Conservation (phyloP, 352 stramenopile species). For the Pythium volutum region DNA sequence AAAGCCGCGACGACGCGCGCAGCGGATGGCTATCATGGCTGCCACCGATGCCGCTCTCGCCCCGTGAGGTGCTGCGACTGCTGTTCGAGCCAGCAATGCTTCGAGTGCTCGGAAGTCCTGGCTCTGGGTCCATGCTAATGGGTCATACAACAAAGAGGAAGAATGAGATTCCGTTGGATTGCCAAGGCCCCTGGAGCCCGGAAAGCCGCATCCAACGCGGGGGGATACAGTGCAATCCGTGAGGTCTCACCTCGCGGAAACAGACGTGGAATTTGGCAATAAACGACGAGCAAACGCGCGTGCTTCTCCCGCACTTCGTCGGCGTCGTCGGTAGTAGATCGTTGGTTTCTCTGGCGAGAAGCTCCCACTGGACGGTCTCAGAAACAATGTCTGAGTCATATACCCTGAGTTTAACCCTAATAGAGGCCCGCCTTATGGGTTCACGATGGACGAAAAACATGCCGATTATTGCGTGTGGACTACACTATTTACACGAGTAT, state of each 20-base stretch:
- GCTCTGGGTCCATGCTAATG: constrained; percentile 5
- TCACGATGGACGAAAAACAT: neutral
- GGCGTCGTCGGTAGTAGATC: no score
- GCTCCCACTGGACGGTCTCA: neutral
- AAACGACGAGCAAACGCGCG: neutral
- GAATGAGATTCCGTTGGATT: no score
- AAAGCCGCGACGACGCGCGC: constrained; percentile 2
- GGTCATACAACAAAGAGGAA: no score
- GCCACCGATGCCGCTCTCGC: neutral
- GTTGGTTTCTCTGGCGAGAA: constrained; percentile 1
- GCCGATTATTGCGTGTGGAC: neutral
- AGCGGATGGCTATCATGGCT: neutral
- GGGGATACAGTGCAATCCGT: no score
- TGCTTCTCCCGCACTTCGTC: neutral
- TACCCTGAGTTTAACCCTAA: constrained; percentile 10
- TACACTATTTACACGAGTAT: constrained; percentile 15
- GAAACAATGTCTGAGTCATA: neutral
- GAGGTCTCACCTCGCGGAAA: no score
- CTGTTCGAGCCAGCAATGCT: neutral
- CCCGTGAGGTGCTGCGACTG: constrained; percentile 1
- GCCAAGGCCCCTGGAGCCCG: no score
- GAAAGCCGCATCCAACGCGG: no score
- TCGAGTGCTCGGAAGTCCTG: neutral
- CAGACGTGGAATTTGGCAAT: no score
- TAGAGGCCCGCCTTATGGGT: constrained; percentile 4